A percentile compares a stretch with the other conserved stretches of the same genome.
These are phyloP conservation scores for Mucor racemosus DNA, from an alignment of 371 early-diverging fungal species.

Conservation along the genomic window DNA sequence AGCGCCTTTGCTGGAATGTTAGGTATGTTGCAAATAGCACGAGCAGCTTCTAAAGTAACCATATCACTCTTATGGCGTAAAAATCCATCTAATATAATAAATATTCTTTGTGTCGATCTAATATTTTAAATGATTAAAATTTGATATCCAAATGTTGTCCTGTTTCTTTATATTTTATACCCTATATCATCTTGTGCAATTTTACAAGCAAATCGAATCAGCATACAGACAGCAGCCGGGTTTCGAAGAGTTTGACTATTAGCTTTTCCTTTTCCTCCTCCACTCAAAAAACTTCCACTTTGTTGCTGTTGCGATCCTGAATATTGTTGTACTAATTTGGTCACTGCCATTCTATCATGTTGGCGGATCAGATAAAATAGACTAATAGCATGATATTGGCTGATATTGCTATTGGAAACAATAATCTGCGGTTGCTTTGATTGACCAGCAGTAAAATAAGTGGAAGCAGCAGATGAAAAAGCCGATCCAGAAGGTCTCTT, in stretches of 20 bases:
- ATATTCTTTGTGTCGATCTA: slow-evolving; percentile 67
- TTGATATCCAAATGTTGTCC: slow-evolving; percentile 2
- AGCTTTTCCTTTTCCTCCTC: slow-evolving; percentile 34
- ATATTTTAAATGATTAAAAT: slow-evolving; percentile 35
- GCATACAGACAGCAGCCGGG: slow-evolving; percentile 89
- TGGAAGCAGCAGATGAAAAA: slow-evolving; percentile 44
- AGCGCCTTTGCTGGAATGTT: slow-evolving; percentile 85
- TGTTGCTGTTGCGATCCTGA: slow-evolving; percentile 47
- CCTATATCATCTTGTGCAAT: slow-evolving; percentile 89
- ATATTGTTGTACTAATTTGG: slow-evolving; percentile 92
- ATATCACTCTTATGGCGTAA: slow-evolving; percentile 94
- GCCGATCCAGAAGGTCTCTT: slow-evolving; percentile 60
- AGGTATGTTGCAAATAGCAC: slow-evolving; percentile 90
- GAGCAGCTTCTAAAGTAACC: slow-evolving; percentile 96
- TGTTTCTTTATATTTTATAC: slow-evolving; percentile 41
- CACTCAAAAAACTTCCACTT: neutral
- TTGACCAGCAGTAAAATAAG: slow-evolving; percentile 57
- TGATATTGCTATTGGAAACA: slow-evolving; percentile 72
- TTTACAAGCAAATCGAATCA: slow-evolving; percentile 92
- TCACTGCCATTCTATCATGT: slow-evolving; percentile 97
- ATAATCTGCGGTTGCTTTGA: slow-evolving; percentile 49
- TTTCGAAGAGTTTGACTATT: slow-evolving; percentile 69
- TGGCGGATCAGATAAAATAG: slow-evolving; percentile 94
- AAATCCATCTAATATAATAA: slow-evolving; percentile 87
- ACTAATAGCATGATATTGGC: slow-evolving; percentile 97